phyloP scores from a whole-genome alignment of 805 yeast genomes.

The Monosporozyma yasuniensis region DNA sequence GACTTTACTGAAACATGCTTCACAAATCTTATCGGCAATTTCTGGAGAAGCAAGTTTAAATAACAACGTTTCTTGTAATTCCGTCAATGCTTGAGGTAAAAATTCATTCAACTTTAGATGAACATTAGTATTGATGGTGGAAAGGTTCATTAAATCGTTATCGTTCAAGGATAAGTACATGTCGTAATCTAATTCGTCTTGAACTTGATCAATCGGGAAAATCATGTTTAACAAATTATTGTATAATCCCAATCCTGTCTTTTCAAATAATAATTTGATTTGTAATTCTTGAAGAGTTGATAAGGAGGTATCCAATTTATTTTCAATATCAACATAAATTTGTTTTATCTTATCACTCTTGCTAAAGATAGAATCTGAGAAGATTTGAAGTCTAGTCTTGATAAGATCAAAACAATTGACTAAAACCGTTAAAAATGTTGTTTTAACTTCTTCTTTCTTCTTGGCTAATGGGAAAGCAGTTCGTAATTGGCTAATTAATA shows the following conservation, averaged over 20 bases:
- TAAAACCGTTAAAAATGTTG: slow-evolving; percentile 34
- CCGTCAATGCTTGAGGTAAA: slow-evolving; percentile 53
- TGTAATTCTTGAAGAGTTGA: slow-evolving; percentile 37
- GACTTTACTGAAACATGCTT: slow-evolving; percentile 41
- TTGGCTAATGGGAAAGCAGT: slow-evolving; percentile 25
- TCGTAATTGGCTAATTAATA: slow-evolving; percentile 23
- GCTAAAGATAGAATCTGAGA: slow-evolving; percentile 24
- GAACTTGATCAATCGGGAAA: slow-evolving; percentile 45
- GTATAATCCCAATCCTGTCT: slow-evolving; percentile 48
- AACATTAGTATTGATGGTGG: slow-evolving; percentile 36
- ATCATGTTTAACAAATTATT: slow-evolving; percentile 63
- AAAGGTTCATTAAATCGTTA: slow-evolving; percentile 40
- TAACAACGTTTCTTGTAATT: slow-evolving; percentile 45
- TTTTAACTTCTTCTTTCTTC: slow-evolving; percentile 19
- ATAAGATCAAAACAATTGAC: slow-evolving; percentile 56
- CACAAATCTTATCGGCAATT: slow-evolving; percentile 46
- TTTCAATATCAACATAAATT: slow-evolving; percentile 22
- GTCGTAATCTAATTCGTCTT: slow-evolving; percentile 49
- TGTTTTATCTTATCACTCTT: slow-evolving; percentile 22
- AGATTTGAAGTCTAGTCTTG: slow-evolving; percentile 41
- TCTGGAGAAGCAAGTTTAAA: slow-evolving; percentile 56
- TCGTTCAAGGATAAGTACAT: slow-evolving; percentile 59
- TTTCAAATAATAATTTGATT: slow-evolving; percentile 39
- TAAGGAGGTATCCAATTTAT: slow-evolving; percentile 25
- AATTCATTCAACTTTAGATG: slow-evolving; percentile 35